phyloP scores from a whole-genome alignment of 177 flowering plant species.

The Vitis hybrid region DNA sequence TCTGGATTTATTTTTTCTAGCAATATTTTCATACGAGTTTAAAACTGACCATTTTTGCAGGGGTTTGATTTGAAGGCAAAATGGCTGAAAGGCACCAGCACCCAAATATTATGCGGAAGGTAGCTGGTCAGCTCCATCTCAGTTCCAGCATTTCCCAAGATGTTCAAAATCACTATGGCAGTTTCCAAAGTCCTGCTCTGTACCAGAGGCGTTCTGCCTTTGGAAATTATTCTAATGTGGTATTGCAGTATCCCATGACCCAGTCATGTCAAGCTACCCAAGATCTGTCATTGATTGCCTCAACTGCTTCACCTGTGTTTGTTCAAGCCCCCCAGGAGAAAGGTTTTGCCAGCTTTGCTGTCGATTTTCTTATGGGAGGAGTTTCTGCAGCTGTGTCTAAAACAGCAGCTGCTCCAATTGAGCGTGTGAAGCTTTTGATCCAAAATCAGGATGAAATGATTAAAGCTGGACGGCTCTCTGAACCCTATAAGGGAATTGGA shows the following conservation, averaged over 20 bases:
- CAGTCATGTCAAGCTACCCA: slow-evolving; percentile 22
- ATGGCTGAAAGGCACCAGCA: slow-evolving; percentile 43
- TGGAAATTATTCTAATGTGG: slow-evolving; percentile 53
- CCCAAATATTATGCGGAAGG: slow-evolving; percentile 50
- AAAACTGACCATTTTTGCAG: slow-evolving; percentile 2
- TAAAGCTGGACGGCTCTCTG: slow-evolving; percentile 76
- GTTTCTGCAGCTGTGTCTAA: slow-evolving; percentile 95
- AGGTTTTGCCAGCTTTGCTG: slow-evolving; percentile 55
- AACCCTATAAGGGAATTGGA: slow-evolving; percentile 90
- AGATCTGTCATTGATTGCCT: slow-evolving; percentile 36
- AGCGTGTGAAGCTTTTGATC: slow-evolving; percentile 87
- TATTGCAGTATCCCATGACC: slow-evolving; percentile 34
- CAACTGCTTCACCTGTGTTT: slow-evolving; percentile 48
- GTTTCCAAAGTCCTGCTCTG: slow-evolving; percentile 34
- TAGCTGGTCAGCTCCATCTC: slow-evolving; percentile 49
- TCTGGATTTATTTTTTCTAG: too few species aligned
- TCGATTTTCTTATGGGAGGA: slow-evolving; percentile 91
- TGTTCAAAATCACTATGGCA: slow-evolving; percentile 25
- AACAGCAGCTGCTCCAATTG: slow-evolving; percentile 92
- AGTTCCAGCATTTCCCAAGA: slow-evolving; percentile 44
- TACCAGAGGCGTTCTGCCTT: slow-evolving; percentile 37
- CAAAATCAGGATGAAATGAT: slow-evolving; percentile 93
- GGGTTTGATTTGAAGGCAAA: not conserved
- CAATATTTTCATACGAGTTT: too few species aligned
- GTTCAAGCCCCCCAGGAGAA: slow-evolving; percentile 76